phyloP scores from a whole-genome alignment of 2,329 filamentous ascomycete genomes.

The Aspergillus caelatus region DNA sequence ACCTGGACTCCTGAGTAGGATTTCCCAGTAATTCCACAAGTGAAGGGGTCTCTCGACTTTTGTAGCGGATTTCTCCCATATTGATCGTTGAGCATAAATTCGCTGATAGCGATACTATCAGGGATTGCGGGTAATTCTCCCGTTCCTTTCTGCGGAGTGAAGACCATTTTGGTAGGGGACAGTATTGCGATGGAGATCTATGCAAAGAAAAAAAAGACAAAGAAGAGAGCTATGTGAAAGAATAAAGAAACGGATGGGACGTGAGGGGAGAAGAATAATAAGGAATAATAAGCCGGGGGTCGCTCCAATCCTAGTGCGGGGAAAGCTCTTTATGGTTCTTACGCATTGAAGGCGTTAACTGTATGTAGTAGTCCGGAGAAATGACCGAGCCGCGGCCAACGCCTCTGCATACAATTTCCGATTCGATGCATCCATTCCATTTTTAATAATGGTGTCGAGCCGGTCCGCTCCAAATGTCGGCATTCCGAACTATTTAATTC shows the following conservation, averaged over 20 bases:
- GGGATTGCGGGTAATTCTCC: conserved; percentile 60
- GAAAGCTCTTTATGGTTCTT: conserved; percentile 9
- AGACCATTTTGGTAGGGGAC: conserved; percentile 44
- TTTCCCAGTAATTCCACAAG: conserved; percentile 73
- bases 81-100: conserved; percentile 75
- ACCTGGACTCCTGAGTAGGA: conserved; percentile 67
- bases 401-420: neutral
- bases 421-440: neutral
- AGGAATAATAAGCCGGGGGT: neutral
- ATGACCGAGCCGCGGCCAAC: neutral
- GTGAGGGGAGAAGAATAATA: conserved; percentile 1
- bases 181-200: neutral
- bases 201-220: neutral
- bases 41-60: conserved; percentile 71
- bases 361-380: neutral
- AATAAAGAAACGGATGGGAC: neutral
- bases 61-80: conserved; percentile 68
- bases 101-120: conserved; percentile 71
- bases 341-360: neutral
- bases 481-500: neutral
- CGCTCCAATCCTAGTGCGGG: conserved; percentile 11
- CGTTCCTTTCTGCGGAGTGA: conserved; percentile 44
- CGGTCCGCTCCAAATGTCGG: neutral
- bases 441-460: neutral
- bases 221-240: neutral